A percentile compares a stretch with the other conserved stretches of the same genome.
Evolutionary conservation across 306 rosid genomes (phyloP).

Genomic region (Ammopiptanthus mongolicus): DNA sequence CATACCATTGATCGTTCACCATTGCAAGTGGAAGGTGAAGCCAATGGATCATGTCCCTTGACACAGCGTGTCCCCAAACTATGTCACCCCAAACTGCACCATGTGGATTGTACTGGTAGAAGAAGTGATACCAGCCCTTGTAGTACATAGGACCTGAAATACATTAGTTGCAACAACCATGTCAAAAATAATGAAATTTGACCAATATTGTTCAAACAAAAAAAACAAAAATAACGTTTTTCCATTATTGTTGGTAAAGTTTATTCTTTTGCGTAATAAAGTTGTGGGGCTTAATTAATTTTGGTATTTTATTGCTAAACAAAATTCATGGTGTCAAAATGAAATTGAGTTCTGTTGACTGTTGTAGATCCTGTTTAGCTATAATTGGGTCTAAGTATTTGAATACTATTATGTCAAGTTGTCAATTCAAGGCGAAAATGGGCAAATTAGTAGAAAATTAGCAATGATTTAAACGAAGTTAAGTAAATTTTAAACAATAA

Average conservation of each 20-base stretch:
- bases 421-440: neutral
- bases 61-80: conserved; percentile 94
- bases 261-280: neutral
- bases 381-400: neutral
- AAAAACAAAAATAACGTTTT: no score
- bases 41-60: conserved; percentile 87
- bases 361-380: neutral
- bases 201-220: no score
- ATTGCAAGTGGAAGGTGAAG: conserved; percentile 88
- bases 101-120: conserved; percentile 86
- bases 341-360: neutral
- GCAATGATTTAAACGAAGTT: neutral
- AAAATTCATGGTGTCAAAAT: neutral
- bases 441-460: neutral
- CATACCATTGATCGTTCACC: conserved; percentile 86
- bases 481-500: neutral
- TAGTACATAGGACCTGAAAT: conserved; percentile 74
- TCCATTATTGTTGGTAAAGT: neutral
- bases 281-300: neutral
- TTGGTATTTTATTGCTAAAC: neutral
- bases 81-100: conserved; percentile 91
- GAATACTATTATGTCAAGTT: neutral
- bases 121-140: conserved; percentile 96
- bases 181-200: no score
- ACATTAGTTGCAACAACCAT: neutral